Evolutionary conservation across 2,329 filamentous ascomycete genomes (phyloP).

Genomic region (Cladophialophora psammophila): DNA sequence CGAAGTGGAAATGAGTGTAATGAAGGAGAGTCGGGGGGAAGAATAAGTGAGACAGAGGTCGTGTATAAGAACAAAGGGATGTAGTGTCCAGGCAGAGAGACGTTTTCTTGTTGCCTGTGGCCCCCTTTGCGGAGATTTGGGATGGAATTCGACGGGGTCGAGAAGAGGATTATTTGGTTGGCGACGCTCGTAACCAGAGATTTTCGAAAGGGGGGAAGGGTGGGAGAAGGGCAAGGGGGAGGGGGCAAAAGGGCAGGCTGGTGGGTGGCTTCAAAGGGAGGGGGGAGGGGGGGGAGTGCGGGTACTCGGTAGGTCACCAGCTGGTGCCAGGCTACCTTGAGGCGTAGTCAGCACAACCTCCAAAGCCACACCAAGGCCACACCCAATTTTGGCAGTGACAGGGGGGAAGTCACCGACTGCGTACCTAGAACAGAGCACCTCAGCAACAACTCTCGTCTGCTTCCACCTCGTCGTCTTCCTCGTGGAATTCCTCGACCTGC

Average conservation of each 20-base stretch:
- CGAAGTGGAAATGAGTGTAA: constrained; percentile 13
- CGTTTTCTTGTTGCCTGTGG: constrained; percentile 5
- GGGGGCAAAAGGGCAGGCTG: background rate
- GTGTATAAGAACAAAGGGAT: background rate
- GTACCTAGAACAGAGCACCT: background rate
- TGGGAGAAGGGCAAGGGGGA: constrained; percentile 4
- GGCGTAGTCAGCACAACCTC: constrained; percentile 19
- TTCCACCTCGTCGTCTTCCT: constrained; percentile 1
- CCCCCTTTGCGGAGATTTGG: constrained; percentile 20
- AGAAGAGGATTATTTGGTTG: constrained; percentile 3
- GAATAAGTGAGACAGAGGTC: background rate
- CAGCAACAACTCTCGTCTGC: constrained; percentile 10
- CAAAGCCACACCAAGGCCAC: constrained; percentile 17
- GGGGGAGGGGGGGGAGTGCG: background rate
- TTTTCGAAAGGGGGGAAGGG: background rate
- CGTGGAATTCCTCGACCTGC: constrained; percentile 29
- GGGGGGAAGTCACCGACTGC: background rate
- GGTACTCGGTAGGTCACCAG: background rate
- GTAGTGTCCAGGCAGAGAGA: constrained; percentile 5
- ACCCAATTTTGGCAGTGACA: constrained; percentile 1
- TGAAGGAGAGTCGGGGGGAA: constrained; percentile 8
- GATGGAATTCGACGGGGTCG: constrained; percentile 10
- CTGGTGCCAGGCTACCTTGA: constrained; percentile 4
- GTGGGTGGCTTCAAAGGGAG: background rate
- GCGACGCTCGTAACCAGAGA: background rate